Conservation (phyloP, 169 alveolate species). For the Cryptosporidium meleagridis region DNA sequence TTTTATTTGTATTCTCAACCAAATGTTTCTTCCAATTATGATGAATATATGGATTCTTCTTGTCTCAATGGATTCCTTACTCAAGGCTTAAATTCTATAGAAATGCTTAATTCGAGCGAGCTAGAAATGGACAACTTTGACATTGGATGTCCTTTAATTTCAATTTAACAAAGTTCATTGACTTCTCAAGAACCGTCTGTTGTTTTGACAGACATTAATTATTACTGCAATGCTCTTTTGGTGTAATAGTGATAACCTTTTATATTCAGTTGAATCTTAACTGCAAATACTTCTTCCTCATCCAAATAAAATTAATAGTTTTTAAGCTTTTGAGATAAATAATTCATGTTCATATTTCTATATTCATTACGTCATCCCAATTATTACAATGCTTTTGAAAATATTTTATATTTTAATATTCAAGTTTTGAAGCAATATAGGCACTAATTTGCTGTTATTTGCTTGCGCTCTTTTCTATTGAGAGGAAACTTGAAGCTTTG, state of each 20-base stretch:
- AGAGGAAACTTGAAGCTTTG: background rate
- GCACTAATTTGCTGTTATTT: background rate
- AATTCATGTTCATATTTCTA: background rate
- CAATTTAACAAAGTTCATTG: constrained; percentile 7
- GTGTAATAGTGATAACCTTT: constrained; percentile 11
- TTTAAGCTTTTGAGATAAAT: constrained; percentile 11
- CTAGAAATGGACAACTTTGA: constrained; percentile 51
- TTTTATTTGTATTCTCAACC: constrained; percentile 37
- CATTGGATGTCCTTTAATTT: constrained; percentile 61
- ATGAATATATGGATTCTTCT: constrained; percentile 48
- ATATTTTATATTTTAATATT: too few species aligned
- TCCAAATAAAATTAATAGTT: background rate
- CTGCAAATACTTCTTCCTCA: background rate
- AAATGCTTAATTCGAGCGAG: constrained; percentile 25
- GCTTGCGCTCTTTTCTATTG: background rate
- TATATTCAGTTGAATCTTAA: background rate
- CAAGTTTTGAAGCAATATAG: background rate
- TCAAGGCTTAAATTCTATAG: constrained; percentile 55
- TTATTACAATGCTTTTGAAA: too few species aligned
- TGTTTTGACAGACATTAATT: background rate
- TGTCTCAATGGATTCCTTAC: constrained; percentile 22
- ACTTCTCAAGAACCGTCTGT: background rate
- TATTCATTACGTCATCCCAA: background rate
- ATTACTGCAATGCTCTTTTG: background rate
- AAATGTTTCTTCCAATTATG: constrained; percentile 2